Base-by-base conservation (phyloP, 2,329 filamentous ascomycete species). In the Calonectria ilicicola region DNA sequence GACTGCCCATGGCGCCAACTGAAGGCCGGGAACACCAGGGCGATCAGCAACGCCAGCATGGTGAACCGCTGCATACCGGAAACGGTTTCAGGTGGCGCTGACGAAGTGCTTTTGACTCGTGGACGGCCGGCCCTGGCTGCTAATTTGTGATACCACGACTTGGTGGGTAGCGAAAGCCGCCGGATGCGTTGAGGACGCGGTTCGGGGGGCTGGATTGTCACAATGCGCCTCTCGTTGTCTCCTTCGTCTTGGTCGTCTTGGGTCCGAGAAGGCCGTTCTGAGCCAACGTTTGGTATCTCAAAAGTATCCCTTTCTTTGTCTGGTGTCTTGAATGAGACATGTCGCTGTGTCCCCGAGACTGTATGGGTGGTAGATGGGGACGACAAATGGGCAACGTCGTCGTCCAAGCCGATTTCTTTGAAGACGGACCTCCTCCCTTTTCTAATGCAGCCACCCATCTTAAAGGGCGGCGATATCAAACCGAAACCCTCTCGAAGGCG, bases 391-490 rank as follows among this genome's bases (percentile, higher is more conserved):
- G 82, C 71, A 27, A 76, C 72, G 38, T 84, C 84, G 49, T 85
- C 82, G 62, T 84, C 81, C 23, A 90, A 77, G 5, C 88, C 89
- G 47, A 87, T 79, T 80, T 90, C 89, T 77, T 83, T 88, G 75
- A 90, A 90, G 69, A 89, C 82, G 26, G 88, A 90, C 75, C 83
- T 86, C 62, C 88, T 85, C 49, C 85, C 87, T 78, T 89, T 89
- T 73, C 82, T 84, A 60, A 89, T 86, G 69, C 86, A 88, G 76
- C 83, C 83, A 47, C 78, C 79, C 82, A 86, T 86, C 32, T 82
- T 81, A 74, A 87, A 85, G 1, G 82, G 78, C 58, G 83, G 83
- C 14, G 83, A 80, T 65, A 81, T 75, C 15, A 85, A 81, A 40
- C 80, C 79, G n/a, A 84, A 85, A 70, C 85, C 83, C 78, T 89